phyloP scores from a whole-genome alignment of 768 basidiomycete species.

The Xanthoconium purpureum region DNA sequence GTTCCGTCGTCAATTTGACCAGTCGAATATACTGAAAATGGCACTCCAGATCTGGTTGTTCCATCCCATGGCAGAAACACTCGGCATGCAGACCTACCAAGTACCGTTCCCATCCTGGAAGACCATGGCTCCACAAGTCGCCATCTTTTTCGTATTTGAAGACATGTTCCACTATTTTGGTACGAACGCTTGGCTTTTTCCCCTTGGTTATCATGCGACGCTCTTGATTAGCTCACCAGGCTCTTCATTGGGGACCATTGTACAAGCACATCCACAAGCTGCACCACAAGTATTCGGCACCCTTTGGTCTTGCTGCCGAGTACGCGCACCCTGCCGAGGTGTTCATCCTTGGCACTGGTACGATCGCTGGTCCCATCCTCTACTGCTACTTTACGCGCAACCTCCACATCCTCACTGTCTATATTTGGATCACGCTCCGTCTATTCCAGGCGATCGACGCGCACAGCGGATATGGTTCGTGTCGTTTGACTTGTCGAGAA shows the following conservation, averaged over 20 bases:
- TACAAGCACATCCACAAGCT: slow-evolving; percentile 96
- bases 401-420: slow-evolving; percentile 91
- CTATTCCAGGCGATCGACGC: slow-evolving; percentile 98
- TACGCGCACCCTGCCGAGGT: slow-evolving; percentile 98
- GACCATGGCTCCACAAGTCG: slow-evolving; percentile 72
- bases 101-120: slow-evolving; percentile 82
- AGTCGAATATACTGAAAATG: background rate
- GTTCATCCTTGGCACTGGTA: slow-evolving; percentile 90
- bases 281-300: slow-evolving; percentile 96
- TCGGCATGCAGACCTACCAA: slow-evolving; percentile 91
- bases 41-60: slow-evolving; percentile 75
- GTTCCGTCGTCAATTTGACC: slow-evolving; percentile 22
- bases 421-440: slow-evolving; percentile 89
- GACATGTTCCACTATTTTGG: slow-evolving; percentile 93
- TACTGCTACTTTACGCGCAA: slow-evolving; percentile 71
- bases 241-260: slow-evolving; percentile 77
- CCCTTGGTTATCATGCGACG: background rate
- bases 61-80: slow-evolving; percentile 82
- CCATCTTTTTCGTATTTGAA: slow-evolving; percentile 92
- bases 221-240: slow-evolving; percentile 74
- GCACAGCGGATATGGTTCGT: slow-evolving; percentile 90
- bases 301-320: slow-evolving; percentile 96
- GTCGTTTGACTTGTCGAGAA: background rate
- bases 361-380: slow-evolving; percentile 82
- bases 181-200: slow-evolving; percentile 28